Conservation (phyloP, 1,139 yeast species). For the Dujonia santamariae region DNA sequence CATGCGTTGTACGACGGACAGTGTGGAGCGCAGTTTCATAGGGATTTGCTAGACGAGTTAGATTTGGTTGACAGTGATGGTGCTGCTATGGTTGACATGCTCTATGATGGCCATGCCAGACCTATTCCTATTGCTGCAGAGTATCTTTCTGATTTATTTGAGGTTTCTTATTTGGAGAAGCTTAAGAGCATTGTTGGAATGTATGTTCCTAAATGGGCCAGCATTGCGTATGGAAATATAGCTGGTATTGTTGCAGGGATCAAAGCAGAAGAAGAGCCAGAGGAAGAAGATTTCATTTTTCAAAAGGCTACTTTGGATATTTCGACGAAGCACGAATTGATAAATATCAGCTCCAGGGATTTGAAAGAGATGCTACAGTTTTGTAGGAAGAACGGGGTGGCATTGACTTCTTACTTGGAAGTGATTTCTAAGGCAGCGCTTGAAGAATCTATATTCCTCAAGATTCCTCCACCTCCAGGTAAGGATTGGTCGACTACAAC, state of each 20-base stretch:
- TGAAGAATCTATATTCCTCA: constrained; percentile 8
- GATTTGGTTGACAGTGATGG: constrained; percentile 3
- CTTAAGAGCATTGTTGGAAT: neutral
- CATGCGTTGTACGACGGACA: constrained; percentile 38
- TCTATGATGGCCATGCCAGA: constrained; percentile 1
- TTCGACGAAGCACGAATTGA: constrained; percentile 13
- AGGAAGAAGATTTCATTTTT: constrained; percentile 3
- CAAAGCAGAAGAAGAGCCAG: too few relatives aligned
- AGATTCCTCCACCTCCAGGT: constrained; percentile 6
- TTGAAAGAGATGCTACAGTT: constrained; percentile 12
- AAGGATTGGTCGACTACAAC: constrained; percentile 9
- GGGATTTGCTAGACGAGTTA: constrained; percentile 23
- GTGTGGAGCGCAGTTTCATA: constrained; percentile 30
- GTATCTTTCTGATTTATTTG: constrained; percentile 6
- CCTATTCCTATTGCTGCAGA: constrained; percentile 6
- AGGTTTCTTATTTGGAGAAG: constrained; percentile 3
- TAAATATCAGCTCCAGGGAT: constrained; percentile 13
- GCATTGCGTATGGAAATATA: neutral
- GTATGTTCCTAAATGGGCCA: constrained; percentile 1
- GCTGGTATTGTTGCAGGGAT: neutral
- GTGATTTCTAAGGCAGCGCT: constrained; percentile 10
- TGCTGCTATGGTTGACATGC: neutral
- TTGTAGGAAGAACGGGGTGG: constrained; percentile 16
- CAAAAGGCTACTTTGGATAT: constrained; percentile 11
- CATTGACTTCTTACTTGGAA: constrained; percentile 26